Percentiles rank a stretch among this genome's conserved stretches.
Evolutionary conservation across 176 grass and related monocot species (phyloP).

Genomic region (Melocanna baccifera): DNA sequence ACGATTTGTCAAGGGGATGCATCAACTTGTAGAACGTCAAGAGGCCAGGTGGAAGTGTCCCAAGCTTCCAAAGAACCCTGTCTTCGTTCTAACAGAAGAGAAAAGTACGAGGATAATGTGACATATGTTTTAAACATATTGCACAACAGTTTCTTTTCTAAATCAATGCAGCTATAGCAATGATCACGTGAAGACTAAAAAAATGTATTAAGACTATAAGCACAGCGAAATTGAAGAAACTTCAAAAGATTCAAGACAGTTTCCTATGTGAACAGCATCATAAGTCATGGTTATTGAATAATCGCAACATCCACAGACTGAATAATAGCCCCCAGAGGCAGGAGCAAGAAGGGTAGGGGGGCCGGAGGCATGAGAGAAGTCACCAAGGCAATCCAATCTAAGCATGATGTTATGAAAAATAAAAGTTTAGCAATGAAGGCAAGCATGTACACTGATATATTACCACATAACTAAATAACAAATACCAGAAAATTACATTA

Average conservation of each 20-base stretch:
- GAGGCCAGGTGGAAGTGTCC: slow-evolving; percentile 86
- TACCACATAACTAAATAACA: neutral
- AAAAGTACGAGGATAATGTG: slow-evolving; percentile 8
- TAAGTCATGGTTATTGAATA: slow-evolving; percentile 7
- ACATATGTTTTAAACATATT: slow-evolving; percentile 2
- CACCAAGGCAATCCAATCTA: neutral
- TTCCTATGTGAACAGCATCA: slow-evolving; percentile 17
- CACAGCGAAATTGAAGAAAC: slow-evolving; percentile 6
- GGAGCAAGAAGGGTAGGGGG: neutral
- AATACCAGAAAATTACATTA: neutral
- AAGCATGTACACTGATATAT: neutral
- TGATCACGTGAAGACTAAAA: slow-evolving; percentile 58
- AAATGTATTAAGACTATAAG: neutral
- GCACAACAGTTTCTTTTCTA: neutral
- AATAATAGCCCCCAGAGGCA: neutral
- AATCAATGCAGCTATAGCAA: slow-evolving; percentile 55
- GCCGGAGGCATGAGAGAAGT: neutral
- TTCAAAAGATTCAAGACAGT: neutral
- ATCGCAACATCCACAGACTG: neutral
- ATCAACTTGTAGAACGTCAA: slow-evolving; percentile 98
- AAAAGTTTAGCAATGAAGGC: neutral
- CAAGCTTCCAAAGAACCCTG: slow-evolving; percentile 96
- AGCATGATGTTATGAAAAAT: neutral
- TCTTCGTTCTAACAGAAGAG: slow-evolving; percentile 71
- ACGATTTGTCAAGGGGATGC: slow-evolving; percentile 95